Conservation (phyloP, 2,329 filamentous ascomycete species). For the Trichoderma polysporum region DNA sequence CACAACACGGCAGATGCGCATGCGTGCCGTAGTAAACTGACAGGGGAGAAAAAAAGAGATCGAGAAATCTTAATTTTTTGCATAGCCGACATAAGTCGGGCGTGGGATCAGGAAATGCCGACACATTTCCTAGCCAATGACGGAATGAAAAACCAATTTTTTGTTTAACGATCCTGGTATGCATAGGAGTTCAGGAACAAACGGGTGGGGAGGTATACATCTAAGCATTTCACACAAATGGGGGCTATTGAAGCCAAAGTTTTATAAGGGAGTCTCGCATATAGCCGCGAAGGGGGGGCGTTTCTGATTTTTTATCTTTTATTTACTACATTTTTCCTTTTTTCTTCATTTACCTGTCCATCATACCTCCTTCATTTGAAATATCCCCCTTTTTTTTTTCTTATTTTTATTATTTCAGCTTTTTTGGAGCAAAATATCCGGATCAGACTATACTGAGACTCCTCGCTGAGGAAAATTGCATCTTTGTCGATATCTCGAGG, state of each 20-base stretch:
- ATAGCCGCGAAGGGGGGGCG: conserved; percentile 16
- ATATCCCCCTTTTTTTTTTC: neutral
- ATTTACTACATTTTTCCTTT: neutral
- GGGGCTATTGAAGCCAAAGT: conserved; percentile 7
- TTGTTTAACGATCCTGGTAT: conserved; percentile 22
- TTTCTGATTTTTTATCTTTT: conserved; percentile 13
- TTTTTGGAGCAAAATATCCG: neutral
- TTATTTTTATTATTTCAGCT: neutral
- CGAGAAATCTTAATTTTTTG: neutral
- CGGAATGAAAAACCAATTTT: conserved; percentile 15
- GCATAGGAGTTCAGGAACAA: conserved; percentile 20
- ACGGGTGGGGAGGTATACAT: neutral
- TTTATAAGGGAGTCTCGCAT: conserved; percentile 16
- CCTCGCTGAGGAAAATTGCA: neutral
- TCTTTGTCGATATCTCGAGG: conserved; percentile 7
- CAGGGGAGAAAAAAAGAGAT: neutral
- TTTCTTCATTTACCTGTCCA: neutral
- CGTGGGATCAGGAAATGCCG: conserved; percentile 10
- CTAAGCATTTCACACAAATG: conserved; percentile 18
- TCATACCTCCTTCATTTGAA: conserved; percentile 9
- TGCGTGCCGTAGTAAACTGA: conserved; percentile 24
- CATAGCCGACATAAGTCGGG: conserved; percentile 4
- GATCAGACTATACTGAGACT: neutral
- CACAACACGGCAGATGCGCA: conserved; percentile 43
- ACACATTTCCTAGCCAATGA: conserved; percentile 18